These are phyloP conservation scores for Cryptosporidium canis DNA, from an alignment of 169 alveolate species.

Conservation along the genomic window DNA sequence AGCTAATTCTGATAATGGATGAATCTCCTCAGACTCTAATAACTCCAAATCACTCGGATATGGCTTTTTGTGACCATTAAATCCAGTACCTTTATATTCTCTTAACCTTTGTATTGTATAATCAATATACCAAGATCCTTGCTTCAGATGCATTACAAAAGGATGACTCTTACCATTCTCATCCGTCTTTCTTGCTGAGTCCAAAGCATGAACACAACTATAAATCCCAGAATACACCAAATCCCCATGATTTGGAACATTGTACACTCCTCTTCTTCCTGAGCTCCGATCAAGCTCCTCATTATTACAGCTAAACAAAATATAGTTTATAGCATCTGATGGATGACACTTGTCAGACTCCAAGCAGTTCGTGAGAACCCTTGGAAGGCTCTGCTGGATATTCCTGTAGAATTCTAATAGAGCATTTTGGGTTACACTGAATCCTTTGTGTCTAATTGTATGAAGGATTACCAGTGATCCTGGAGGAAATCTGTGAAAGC, in stretches of 20 bases:
- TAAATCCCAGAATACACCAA: conserved; percentile 51
- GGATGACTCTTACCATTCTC: conserved; percentile 68
- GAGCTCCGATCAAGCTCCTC: conserved; percentile 84
- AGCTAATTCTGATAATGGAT: conserved; percentile 48
- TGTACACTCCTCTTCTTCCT: conserved; percentile 82
- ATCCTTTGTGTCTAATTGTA: conserved; percentile 60
- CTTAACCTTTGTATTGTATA: conserved; percentile 37
- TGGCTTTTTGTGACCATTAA: conserved; percentile 15
- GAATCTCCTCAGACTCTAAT: neutral
- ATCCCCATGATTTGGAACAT: conserved; percentile 72
- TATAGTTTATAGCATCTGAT: conserved; percentile 78
- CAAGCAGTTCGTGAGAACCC: conserved; percentile 3
- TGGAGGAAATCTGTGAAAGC: conserved; percentile 75
- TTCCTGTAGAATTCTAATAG: conserved; percentile 41
- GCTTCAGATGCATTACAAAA: conserved; percentile 58
- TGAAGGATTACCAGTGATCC: conserved; percentile 75
- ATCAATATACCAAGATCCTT: conserved; percentile 69
- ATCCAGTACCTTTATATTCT: conserved; percentile 40
- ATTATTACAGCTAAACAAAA: conserved; percentile 83
- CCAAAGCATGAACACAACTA: conserved; percentile 46
- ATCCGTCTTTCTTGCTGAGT: conserved; percentile 36
- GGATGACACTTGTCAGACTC: conserved; percentile 49
- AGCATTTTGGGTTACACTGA: conserved; percentile 30
- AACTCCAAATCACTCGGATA: neutral
- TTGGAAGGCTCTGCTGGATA: conserved; percentile 14